Percentiles rank a stretch among this genome's conserved stretches.
phyloP scores from a whole-genome alignment of 129 eudicot species.

The Tagetes patula region DNA sequence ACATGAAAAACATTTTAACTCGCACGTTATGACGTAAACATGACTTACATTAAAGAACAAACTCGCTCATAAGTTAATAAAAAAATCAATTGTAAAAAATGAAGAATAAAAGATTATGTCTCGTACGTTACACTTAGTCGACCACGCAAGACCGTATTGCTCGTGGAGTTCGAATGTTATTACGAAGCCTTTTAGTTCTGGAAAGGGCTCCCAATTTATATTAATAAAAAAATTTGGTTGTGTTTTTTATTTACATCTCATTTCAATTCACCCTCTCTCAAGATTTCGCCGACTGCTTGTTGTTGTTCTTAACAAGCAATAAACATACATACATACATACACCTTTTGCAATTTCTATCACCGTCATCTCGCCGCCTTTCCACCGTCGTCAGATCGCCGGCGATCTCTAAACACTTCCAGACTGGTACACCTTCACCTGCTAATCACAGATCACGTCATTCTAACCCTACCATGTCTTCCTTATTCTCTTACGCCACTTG shows the following conservation, averaged over 20 bases:
- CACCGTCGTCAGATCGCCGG: slow-evolving; percentile 39
- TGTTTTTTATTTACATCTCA: slow-evolving; percentile 6
- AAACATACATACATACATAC: slow-evolving; percentile 2
- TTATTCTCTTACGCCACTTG: neutral
- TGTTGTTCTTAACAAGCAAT: slow-evolving; percentile 26
- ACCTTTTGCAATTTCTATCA: neutral
- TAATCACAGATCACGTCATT: slow-evolving; percentile 56
- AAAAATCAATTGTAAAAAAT: too few relatives aligned
- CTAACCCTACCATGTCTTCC: slow-evolving; percentile 37
- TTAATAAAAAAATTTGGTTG: neutral
- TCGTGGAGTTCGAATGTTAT: too few relatives aligned
- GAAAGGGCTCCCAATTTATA: neutral
- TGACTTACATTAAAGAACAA: too few relatives aligned
- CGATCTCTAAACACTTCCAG: slow-evolving; percentile 39
- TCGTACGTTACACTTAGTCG: too few relatives aligned
- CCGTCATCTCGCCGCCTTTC: slow-evolving; percentile 30
- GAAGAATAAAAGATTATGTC: too few relatives aligned
- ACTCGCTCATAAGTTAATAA: too few relatives aligned
- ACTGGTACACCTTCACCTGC: slow-evolving; percentile 51
- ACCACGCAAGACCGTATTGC: too few relatives aligned
- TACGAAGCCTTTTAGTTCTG: neutral
- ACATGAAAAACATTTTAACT: too few relatives aligned
- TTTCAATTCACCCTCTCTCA: slow-evolving; percentile 26
- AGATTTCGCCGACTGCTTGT: slow-evolving; percentile 39
- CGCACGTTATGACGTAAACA: too few relatives aligned